Evolutionary conservation across 1,139 yeast genomes (phyloP), one percentile per base, ranked within the genome.

Genomic region (Taiozyma sp.): DNA sequence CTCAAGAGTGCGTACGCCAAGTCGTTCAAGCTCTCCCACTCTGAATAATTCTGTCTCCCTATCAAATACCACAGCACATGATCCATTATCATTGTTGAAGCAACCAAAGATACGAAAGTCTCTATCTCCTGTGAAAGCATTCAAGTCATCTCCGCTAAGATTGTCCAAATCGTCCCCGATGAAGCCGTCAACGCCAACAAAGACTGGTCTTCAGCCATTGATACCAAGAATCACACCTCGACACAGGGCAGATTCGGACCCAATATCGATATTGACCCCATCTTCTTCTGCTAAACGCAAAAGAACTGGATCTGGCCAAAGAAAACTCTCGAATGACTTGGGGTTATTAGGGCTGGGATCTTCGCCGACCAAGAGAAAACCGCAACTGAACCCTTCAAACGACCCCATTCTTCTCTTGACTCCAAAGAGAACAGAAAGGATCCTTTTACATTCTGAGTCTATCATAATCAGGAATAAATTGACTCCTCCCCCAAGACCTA

Each of bases 111-210:
- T 61, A 63, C 39, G 58, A 56, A 48, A 70, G 65, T 3, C 80
- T 80, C 45, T 23, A 36, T 36, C 40, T 16, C 40, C 40, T 16
- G 40, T 36, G 10, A 36, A 10, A 16, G 9, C 4, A 36, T 16
- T 36, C 40, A 36, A 34, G 16, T 16, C 19, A 14, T 34, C 38
- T 34, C 38, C 38, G 19, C 19, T 34, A 16, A 79, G 60, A 61
- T 78, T 67, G 59, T 75, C 78, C 59, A 78, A 70, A 62, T 79
- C 83, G 45, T 76, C 73, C 57, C 77, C 72, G 24, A 72, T 74
- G 29, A 72, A 54, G 13, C 67, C 62, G 0, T 82, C 80, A 16
- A 70, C 70, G 3, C 38, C 38, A 34, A 14, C 38, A 34, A 16
- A 16, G 22, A 4, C 40, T 19, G 14, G 40, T 8, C 13, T 30